Conservation (phyloP, 805 yeast species). For the Candida dendrica region DNA sequence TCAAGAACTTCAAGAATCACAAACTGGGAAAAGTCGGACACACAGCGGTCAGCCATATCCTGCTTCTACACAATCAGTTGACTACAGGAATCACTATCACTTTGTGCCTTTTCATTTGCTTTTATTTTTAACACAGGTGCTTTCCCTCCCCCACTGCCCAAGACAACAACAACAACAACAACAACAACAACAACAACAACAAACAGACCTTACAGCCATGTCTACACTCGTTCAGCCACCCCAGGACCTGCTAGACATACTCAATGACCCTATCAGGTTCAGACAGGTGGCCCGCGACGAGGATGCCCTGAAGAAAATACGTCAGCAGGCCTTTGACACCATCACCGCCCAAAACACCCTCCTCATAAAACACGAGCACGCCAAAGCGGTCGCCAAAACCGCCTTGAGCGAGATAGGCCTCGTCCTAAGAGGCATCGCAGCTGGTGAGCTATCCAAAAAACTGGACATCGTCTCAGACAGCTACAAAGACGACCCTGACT, state of each 20-base stretch:
- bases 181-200: too few species aligned
- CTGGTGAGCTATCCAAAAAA: constrained; percentile 75
- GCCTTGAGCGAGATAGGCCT: constrained; percentile 24
- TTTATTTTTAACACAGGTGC: too few species aligned
- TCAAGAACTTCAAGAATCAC: too few species aligned
- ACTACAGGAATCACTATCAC: too few species aligned
- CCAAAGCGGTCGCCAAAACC: neutral
- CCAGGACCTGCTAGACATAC: neutral
- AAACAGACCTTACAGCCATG: too few species aligned
- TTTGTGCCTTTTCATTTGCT: too few species aligned
- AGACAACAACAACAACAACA: too few species aligned
- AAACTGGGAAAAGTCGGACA: too few species aligned
- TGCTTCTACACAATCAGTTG: too few species aligned
- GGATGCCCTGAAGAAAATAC: neutral
- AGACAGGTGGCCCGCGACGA: neutral
- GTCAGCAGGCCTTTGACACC: neutral
- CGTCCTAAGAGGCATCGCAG: constrained; percentile 78
- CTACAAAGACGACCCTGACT: neutral
- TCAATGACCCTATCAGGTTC: neutral
- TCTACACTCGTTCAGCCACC: neutral
- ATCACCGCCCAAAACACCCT: neutral
- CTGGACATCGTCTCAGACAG: constrained; percentile 44
- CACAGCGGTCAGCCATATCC: too few species aligned
- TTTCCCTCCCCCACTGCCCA: too few species aligned
- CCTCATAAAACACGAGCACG: neutral